Conservation (phyloP, 2,329 filamentous ascomycete species). For the Colletotrichum tamarilloi region DNA sequence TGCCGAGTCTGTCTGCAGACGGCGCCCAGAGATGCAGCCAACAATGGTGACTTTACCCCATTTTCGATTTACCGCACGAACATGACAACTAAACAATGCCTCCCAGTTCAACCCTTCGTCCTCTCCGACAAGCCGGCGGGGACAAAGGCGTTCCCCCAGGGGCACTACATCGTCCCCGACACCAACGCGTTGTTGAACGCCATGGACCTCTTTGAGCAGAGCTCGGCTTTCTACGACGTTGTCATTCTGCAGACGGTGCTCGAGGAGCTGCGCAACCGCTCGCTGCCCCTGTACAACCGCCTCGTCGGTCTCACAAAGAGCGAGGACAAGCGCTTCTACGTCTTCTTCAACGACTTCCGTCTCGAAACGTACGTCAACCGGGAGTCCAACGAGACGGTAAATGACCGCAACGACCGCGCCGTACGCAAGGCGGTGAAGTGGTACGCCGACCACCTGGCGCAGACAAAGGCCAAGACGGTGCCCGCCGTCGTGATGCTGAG, state of each 20-base stretch:
- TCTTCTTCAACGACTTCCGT: constrained; percentile 99
- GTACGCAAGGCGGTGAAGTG: constrained; percentile 88
- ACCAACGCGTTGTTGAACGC: constrained; percentile 95
- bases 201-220: constrained; percentile 97
- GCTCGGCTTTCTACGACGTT: constrained; percentile 94
- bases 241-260: constrained; percentile 95
- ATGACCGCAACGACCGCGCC: constrained; percentile 95
- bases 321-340: constrained; percentile 96
- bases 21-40: constrained; percentile 83
- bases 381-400: constrained; percentile 84
- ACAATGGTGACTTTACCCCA: constrained; percentile 68
- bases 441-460: constrained; percentile 85
- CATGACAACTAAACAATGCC: background rate
- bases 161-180: constrained; percentile 95
- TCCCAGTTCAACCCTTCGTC: constrained; percentile 80
- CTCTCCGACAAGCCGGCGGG: constrained; percentile 90
- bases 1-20: constrained; percentile 80
- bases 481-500: constrained; percentile 93
- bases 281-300: constrained; percentile 93
- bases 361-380: constrained; percentile 88
- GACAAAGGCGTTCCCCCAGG: constrained; percentile 83
- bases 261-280: constrained; percentile 94
- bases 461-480: constrained; percentile 68
- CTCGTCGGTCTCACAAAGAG: constrained; percentile 91
- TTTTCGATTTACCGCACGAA: background rate